phyloP scores from a whole-genome alignment of 495 filamentous ascomycete species.

The Xylaria grammica region DNA sequence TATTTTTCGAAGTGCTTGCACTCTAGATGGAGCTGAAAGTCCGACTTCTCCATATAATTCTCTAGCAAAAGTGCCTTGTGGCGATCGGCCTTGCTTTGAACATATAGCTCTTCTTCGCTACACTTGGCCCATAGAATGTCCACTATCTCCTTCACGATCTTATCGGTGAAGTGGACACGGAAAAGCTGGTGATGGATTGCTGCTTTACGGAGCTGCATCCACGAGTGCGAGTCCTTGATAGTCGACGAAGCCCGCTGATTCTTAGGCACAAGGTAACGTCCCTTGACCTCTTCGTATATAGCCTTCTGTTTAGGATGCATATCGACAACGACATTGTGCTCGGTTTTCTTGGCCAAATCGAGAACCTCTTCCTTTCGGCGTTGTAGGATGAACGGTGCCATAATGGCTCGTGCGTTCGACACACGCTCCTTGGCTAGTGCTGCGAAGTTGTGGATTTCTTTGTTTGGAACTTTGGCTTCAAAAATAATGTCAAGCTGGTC shows the following conservation, averaged over 20 bases:
- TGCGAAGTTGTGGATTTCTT: conserved; percentile 72
- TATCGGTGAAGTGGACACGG: conserved; percentile 76
- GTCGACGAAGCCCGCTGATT: conserved; percentile 37
- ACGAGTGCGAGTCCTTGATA: conserved; percentile 64
- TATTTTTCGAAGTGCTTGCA: conserved; percentile 71
- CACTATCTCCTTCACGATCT: conserved; percentile 76
- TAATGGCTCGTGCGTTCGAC: conserved; percentile 82
- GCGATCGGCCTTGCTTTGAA: conserved; percentile 61
- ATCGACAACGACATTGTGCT: conserved; percentile 76
- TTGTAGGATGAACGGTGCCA: conserved; percentile 92
- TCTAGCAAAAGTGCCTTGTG: conserved; percentile 75
- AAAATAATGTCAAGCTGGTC: conserved; percentile 84
- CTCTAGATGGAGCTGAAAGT: conserved; percentile 83
- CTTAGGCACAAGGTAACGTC: conserved; percentile 37
- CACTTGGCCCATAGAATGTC: conserved; percentile 69
- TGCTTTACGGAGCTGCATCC: conserved; percentile 91
- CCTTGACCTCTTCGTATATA: conserved; percentile 67
- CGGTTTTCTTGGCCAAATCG: conserved; percentile 81
- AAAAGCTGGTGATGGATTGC: conserved; percentile 92
- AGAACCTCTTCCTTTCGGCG: conserved; percentile 96
- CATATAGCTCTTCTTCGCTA: conserved; percentile 43
- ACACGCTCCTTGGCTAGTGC: conserved; percentile 86
- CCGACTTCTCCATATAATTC: conserved; percentile 61
- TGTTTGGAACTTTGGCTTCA: conserved; percentile 84
- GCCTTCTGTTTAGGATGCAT: conserved; percentile 70